A percentile compares a stretch with the other conserved stretches of the same genome.
These are phyloP conservation scores for Aquilaria malaccensis DNA, from an alignment of 345 rosid species.

Conservation along the genomic window DNA sequence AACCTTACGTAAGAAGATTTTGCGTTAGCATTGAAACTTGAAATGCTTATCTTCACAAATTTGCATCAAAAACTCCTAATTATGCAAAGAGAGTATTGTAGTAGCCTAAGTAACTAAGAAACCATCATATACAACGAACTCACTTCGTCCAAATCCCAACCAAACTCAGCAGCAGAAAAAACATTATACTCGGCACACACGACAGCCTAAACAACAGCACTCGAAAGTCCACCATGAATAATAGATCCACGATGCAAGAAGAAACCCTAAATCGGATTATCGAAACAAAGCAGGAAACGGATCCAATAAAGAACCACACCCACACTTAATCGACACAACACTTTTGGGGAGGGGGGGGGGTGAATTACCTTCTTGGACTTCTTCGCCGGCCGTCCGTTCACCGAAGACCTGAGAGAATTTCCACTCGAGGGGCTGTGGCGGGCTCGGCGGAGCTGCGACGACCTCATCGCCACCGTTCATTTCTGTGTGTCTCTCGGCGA, in stretches of 20 bases:
- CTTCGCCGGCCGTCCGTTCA: conserved; percentile 85
- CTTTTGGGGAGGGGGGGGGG: background rate
- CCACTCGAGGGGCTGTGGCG: conserved; percentile 71
- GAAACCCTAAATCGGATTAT: conserved; percentile 19
- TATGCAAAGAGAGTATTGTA: too few relatives aligned
- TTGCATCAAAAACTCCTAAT: too few relatives aligned
- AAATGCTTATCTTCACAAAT: too few relatives aligned
- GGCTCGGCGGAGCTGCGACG: conserved; percentile 33
- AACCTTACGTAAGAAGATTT: too few relatives aligned
- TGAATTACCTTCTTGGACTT: conserved; percentile 68
- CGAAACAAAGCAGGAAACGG: conserved; percentile 17
- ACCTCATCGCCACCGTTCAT: conserved; percentile 55
- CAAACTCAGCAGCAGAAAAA: too few relatives aligned
- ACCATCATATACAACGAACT: too few relatives aligned
- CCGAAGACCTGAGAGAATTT: conserved; percentile 95
- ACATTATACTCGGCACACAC: too few relatives aligned
- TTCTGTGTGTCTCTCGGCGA: background rate
- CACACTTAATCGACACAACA: background rate
- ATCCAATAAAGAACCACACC: conserved; percentile 29
- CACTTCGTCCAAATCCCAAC: too few relatives aligned
- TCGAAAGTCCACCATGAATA: conserved; percentile 37
- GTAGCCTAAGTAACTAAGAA: too few relatives aligned
- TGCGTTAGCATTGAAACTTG: too few relatives aligned
- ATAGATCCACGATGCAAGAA: conserved; percentile 45
- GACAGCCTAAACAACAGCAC: conserved; percentile 7